Base-by-base conservation (phyloP, 78 protist genomes). In the Dictyostelium capitatum region DNA sequence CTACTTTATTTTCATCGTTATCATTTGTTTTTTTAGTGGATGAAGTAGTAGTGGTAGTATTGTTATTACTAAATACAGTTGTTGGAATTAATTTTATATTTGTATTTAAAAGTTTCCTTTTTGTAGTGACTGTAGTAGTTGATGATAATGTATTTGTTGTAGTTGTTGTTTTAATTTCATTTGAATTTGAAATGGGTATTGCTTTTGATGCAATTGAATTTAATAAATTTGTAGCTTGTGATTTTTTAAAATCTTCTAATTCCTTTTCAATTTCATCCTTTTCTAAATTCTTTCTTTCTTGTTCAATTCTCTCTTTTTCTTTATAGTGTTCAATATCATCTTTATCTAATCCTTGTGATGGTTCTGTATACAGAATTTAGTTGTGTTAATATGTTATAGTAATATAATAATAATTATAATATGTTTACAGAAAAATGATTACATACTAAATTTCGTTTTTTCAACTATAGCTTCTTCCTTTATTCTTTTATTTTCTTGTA, bases 301-400 rank as follows among this genome's bases (percentile, higher is more conserved):
- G 46, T 59, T 72, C 82, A 30, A 25, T 69, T 46, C 48, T 72
- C 9, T 84, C 92, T 23, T 75, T 72, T 20, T 84, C 92, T 74
- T 84, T 14, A 28, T 47, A 84, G 59, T 84, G 78, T 84, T 54
- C 41, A n/a, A 84, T 84, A 84, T 84, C 92, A 54, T 84, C 92
- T 20, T 74, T 62, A 59, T 84, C 80, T 19, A 84, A 74, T 19
- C 92, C 92, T 47, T 84, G 77, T 37, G 82, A 84, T 43, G 92
- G 82, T 65, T 84, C 43, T 37, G 43, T 37, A 37, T 37, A 37
- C 6, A 2, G 43, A 1, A 37, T 37, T 3, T 37, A 3, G 2
- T 37, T 37, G 43, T n/a, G 78, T 81, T 48, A 59, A 65, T 12
- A 54, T 11, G 51, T 19, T 53, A 43, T 59, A 46, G 50, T 64